Conservation (phyloP, 441 rosid genomes). For the Brassica hybrid region DNA sequence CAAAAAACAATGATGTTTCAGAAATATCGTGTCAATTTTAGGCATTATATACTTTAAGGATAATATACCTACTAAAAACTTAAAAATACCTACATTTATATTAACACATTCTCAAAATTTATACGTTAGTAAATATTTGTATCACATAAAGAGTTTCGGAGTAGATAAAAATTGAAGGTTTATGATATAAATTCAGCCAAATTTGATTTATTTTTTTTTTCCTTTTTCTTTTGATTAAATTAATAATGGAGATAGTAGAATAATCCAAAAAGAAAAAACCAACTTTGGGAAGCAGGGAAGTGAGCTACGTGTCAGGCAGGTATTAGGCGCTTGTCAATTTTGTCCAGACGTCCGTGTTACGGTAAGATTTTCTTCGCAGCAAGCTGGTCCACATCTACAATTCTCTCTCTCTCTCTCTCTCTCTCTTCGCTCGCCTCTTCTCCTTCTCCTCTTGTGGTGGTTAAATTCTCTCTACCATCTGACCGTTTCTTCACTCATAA, state of each 20-base stretch:
- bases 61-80: too few species aligned
- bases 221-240: neutral
- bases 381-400: constrained; percentile 52
- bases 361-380: constrained; percentile 49
- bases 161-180: neutral
- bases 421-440: neutral
- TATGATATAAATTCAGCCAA: neutral
- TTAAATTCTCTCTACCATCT: constrained; percentile 34
- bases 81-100: too few species aligned
- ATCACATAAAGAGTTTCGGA: too few species aligned
- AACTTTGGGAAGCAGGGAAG: constrained; percentile 45
- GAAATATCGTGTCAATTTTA: neutral
- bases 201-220: too few species aligned
- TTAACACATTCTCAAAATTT: too few species aligned
- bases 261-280: constrained; percentile 46
- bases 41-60: too few species aligned
- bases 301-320: constrained; percentile 43
- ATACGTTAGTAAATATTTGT: too few species aligned
- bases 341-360: constrained; percentile 61
- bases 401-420: constrained; percentile 18
- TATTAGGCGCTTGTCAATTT: constrained; percentile 20
- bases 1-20: neutral
- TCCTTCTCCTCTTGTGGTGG: neutral
- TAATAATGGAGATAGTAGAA: neutral
- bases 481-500: constrained; percentile 55